Evolutionary conservation across 2,329 filamentous ascomycete species (phyloP), one percentile per base, ranked within the genome.

Genomic region (Aspergillus pseudotamarii): DNA sequence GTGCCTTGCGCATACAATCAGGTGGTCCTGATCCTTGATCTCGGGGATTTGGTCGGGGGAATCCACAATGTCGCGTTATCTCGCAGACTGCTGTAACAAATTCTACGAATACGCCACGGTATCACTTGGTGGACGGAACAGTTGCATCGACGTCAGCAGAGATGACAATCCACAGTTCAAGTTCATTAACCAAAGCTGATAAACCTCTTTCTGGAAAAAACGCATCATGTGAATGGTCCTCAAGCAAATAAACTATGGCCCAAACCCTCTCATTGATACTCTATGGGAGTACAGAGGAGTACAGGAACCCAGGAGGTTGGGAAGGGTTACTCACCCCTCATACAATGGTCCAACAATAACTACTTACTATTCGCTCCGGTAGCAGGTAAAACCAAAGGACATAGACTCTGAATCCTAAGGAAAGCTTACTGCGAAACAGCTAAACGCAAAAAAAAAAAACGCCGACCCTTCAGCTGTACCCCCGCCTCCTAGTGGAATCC

Each of bases 91-190:
- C 48, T 54, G 59, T 26, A 41, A 16, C 36, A 59, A 57, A 64
- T 64, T 64, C 62, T 64, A 61, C 62, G 62, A 64, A 38, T 26
- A 61, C 48, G 62, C 56, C 57, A 59, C 43, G 60, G 56, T 45
- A 19, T 19, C 50, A 41, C 38, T 19, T 34, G n/a, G 26, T n/a
- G 30, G 16, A 30, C 34, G 34, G 34, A 2, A 36, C 32, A 16
- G 51, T 54, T 62, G 48, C 46, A 58, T 62, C 45, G 48, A 41
- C 56, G 30, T 43, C 8, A 45, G 11, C 28, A 26, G 2, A 9
- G 28, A 41, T 34, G 26, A 12, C 19, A 34, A 34, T 46, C 19
- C 12, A 38, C 30, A 21, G 30, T 23, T 23, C 51, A 51, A 12
- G 4, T 28, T 34, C 28, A 34, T 21, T 34, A 10, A 12, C 9